Percentiles rank a stretch among this genome's conserved stretches.
phyloP scores from a whole-genome alignment of 2,329 filamentous ascomycete genomes.

The Curvularia lunata region DNA sequence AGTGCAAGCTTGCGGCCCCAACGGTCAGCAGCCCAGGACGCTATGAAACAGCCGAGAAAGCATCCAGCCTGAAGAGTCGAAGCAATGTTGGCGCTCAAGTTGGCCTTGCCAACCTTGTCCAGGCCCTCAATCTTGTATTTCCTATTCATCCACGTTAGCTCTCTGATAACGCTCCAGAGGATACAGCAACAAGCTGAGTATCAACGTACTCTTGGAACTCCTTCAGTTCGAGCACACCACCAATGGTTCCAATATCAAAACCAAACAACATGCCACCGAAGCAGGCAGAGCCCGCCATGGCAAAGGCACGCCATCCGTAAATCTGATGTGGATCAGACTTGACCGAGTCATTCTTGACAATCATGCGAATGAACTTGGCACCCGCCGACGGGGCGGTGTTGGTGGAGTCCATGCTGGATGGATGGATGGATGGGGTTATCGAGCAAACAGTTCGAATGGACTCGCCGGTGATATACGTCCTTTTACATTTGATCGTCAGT shows the following conservation, averaged over 20 bases:
- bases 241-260: conserved; percentile 70
- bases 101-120: conserved; percentile 54
- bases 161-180: not conserved
- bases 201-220: conserved; percentile 60
- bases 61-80: conserved; percentile 74
- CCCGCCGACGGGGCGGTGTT: conserved; percentile 22
- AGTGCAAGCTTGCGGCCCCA: conserved; percentile 64
- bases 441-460: not conserved
- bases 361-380: conserved; percentile 57
- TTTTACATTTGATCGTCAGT: conserved; percentile 3
- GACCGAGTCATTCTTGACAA: conserved; percentile 75
- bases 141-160: conserved; percentile 38
- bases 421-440: conserved; percentile 3
- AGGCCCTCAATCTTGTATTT: conserved; percentile 60
- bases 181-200: not conserved
- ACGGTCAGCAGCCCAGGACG: conserved; percentile 61
- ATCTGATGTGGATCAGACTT: conserved; percentile 69
- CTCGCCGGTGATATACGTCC: not conserved
- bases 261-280: conserved; percentile 74
- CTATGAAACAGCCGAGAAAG: conserved; percentile 68
- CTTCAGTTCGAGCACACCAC: conserved; percentile 68
- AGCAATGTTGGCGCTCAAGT: conserved; percentile 71
- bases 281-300: conserved; percentile 68
- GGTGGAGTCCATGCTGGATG: conserved; percentile 13
- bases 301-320: conserved; percentile 73